Percentiles rank a stretch among this genome's conserved stretches.
Conservation (phyloP, 805 yeast species). For the Candida parachauliodes region DNA sequence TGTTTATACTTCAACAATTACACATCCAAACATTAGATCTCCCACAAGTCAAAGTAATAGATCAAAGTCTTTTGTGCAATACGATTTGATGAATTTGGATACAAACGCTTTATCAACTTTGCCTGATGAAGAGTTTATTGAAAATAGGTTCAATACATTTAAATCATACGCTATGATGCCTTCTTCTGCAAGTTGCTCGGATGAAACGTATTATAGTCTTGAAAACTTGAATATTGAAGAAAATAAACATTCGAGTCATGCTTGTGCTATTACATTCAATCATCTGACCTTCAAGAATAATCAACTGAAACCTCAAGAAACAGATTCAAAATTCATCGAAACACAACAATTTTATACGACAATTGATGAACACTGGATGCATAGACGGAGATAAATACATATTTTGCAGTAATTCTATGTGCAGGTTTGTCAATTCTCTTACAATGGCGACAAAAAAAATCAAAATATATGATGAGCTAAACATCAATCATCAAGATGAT, state of each 20-base stretch:
- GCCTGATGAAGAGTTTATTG: conserved; percentile 3
- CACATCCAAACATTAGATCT: conserved; percentile 8
- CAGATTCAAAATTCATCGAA: no score
- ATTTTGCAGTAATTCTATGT: conserved; percentile 4
- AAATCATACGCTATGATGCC: not conserved
- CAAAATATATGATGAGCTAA: conserved; percentile 3
- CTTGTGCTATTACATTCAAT: not conserved
- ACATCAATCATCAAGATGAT: conserved; percentile 12
- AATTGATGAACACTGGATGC: conserved; percentile 2
- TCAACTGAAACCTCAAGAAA: no score
- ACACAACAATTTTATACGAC: not conserved
- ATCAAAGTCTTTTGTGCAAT: conserved; percentile 5
- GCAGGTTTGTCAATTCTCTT: not conserved
- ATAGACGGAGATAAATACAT: conserved; percentile 2
- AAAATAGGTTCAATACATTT: not conserved
- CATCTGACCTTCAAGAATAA: not conserved
- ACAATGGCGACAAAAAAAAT: not conserved
- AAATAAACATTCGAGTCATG: no score
- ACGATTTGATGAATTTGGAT: conserved; percentile 10
- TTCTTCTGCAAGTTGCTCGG: conserved; percentile 1
- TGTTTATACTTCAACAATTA: conserved; percentile 4
- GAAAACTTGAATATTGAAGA: conserved; percentile 6
- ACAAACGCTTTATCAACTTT: conserved; percentile 8
- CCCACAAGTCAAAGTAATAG: not conserved
- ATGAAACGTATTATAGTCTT: conserved; percentile 11